Evolutionary conservation across 2,329 filamentous ascomycete genomes (phyloP).

Genomic region (Ceratocystiopsis sp.): DNA sequence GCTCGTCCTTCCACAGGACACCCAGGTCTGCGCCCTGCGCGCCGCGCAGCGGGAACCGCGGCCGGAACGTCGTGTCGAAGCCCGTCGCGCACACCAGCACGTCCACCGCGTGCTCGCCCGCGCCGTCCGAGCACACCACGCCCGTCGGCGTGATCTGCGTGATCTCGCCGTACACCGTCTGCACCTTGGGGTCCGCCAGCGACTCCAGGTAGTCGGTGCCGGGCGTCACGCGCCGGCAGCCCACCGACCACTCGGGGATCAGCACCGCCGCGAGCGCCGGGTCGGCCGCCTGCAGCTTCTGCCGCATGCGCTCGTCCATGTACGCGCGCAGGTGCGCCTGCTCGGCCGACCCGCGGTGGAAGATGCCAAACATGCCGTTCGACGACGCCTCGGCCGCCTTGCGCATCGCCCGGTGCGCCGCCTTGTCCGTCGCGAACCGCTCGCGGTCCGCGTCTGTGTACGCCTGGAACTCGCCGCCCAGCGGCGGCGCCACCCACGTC

Average conservation of each 20-base stretch:
- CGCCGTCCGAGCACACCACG: slow-evolving; percentile 13
- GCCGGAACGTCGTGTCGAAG: slow-evolving; percentile 15
- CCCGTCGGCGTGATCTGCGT: slow-evolving; percentile 15
- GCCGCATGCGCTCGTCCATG: slow-evolving; percentile 21
- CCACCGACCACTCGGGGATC: slow-evolving; percentile 24
- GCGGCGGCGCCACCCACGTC: slow-evolving; percentile 6
- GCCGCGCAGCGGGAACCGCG: slow-evolving; percentile 14
- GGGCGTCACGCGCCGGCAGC: slow-evolving; percentile 24
- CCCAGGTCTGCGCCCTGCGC: slow-evolving; percentile 2
- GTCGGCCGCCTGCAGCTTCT: slow-evolving; percentile 13
- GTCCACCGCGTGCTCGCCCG: slow-evolving; percentile 11
- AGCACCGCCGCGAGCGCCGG: slow-evolving; percentile 17
- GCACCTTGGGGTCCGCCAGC: slow-evolving; percentile 25
- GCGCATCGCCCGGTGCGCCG: neutral
- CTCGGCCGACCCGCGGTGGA: neutral
- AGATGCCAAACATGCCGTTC: slow-evolving; percentile 1
- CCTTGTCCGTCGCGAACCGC: neutral
- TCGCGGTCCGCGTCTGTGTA: neutral
- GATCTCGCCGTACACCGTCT: slow-evolving; percentile 20
- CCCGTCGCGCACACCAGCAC: slow-evolving; percentile 20
- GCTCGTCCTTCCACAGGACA: slow-evolving; percentile 19
- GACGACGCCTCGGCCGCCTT: slow-evolving; percentile 1
- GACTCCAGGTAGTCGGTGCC: slow-evolving; percentile 24
- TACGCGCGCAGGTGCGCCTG: slow-evolving; percentile 20
- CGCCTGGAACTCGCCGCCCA: neutral